Evolutionary conservation across 139 green algal genomes (phyloP).

Genomic region (Deuterostichococcus epilithicus): DNA sequence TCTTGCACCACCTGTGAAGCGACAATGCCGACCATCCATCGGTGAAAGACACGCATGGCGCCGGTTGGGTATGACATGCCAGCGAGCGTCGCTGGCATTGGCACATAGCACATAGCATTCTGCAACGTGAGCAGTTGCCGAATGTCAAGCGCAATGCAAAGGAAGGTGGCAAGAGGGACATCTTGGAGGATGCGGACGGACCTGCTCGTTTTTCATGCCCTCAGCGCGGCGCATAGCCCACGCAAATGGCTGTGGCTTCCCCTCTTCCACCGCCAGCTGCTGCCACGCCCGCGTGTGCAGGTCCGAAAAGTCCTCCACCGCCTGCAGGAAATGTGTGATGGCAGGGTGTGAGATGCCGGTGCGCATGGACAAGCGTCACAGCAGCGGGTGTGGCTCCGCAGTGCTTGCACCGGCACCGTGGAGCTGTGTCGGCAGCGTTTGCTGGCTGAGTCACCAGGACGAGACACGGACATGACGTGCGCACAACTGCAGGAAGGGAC

Average conservation of each 20-base stretch:
- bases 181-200: constrained; percentile 23
- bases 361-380: no score
- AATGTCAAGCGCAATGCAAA: background rate
- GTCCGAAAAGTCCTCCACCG: constrained; percentile 51
- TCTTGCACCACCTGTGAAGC: constrained; percentile 72
- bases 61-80: no score
- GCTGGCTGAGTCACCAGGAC: no score
- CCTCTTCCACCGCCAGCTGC: constrained; percentile 76
- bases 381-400: no score
- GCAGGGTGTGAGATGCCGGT: background rate
- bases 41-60: background rate
- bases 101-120: no score
- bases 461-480: no score
- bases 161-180: background rate
- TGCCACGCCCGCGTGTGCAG: constrained; percentile 68
- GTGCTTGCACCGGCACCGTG: no score
- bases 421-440: no score
- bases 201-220: constrained; percentile 89
- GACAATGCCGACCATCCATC: no score
- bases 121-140: background rate
- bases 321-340: background rate
- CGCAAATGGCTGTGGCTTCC: constrained; percentile 60
- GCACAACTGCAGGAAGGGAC: no score
- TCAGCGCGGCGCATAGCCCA: constrained; percentile 63
- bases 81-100: background rate